Base-by-base conservation (phyloP, 2,329 filamentous ascomycete genomes). In the Proliferodiscus dingleyae region DNA sequence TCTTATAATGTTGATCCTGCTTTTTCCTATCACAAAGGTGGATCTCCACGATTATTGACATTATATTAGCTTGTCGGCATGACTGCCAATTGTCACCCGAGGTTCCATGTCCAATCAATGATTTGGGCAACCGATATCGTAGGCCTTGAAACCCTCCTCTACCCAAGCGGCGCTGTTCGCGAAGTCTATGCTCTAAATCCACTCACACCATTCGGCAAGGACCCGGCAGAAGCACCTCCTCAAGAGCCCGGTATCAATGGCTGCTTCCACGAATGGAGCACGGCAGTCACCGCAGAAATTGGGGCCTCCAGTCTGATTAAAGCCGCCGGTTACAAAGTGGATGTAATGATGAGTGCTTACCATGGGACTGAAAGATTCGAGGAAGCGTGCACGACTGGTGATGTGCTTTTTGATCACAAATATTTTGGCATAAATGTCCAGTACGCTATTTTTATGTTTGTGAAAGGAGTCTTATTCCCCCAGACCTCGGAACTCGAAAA, bases 61-160 rank as follows among this genome's bases (percentile, higher is more conserved):
- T 4, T 16, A 13, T 15, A n/a, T 5, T 23, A 6, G 55, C 55
- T 62, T 16, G 55, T 61, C 8, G 59, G 60, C 4, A 62, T 62
- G 54, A 56, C 58, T 7, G 51, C 49, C 8, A 61, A 60, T 45
- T 62, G 60, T 32, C 45, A 44, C 44, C 53, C 54, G 11, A 42
- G 41, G 4, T 53, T 58, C 42, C 58, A 60, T 41, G 50, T 61
- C 32, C 59, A 59, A 49, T 58, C 56, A 37, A 61, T 61, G 58
- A 58, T 62, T 46, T 61, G 53, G 54, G 58, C 60, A 18, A 60
- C 56, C 36, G 57, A 62, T 39, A 29, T 36, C 11, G 37, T 47
- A 10, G 53, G 58, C 18, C 39, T 62, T 8, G 49, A 55, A 46
- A 49, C 48, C 5, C 47, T 61, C 5, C 54, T 62, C 23, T 57